These are phyloP conservation scores for Musa itinerans DNA, from an alignment of 176 grass and related monocot genomes.

Conservation along the genomic window DNA sequence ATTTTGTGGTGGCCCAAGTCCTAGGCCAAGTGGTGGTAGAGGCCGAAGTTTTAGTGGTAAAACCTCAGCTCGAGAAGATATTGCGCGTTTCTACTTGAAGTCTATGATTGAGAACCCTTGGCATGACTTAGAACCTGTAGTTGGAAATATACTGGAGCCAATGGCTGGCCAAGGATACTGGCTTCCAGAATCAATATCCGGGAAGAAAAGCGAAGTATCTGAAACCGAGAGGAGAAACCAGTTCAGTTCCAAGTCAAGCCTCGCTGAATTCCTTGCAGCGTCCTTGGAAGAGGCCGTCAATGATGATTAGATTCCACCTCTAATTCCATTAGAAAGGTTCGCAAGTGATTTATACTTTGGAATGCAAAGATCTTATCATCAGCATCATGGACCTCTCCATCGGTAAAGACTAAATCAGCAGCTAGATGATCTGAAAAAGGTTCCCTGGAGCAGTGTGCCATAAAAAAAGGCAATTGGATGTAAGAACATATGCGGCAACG, in stretches of 20 bases:
- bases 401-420: no score
- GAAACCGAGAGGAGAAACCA: neutral
- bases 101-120: slow-evolving; percentile 9
- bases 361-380: no score
- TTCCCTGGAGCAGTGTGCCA: no score
- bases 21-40: neutral
- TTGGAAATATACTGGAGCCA: slow-evolving; percentile 7
- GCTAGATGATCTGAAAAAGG: no score
- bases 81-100: neutral
- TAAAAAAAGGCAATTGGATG: no score
- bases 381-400: no score
- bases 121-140: neutral
- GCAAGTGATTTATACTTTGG: no score
- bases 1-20: neutral
- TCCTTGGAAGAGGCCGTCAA: neutral
- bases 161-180: neutral
- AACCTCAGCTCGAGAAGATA: neutral
- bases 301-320: neutral
- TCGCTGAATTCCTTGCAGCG: neutral
- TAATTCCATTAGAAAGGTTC: neutral
- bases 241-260: slow-evolving; percentile 8
- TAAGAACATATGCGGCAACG: no score
- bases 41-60: neutral
- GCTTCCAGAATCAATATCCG: neutral
- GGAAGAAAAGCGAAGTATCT: neutral